Evolutionary conservation across 2,329 filamentous ascomycete species (phyloP).

Genomic region (Cercospora brassicicola): DNA sequence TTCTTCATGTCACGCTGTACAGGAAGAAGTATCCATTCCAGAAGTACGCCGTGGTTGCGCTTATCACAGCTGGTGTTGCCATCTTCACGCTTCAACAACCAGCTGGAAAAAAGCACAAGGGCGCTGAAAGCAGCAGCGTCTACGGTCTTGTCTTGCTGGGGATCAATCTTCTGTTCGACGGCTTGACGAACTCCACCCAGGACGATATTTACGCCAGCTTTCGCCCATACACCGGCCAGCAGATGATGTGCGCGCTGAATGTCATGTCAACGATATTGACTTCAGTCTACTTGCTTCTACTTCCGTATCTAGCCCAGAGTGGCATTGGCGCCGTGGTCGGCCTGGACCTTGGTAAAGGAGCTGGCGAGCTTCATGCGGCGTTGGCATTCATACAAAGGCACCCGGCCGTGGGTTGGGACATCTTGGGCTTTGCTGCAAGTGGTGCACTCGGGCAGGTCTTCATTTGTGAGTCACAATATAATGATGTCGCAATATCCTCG

Average conservation of each 20-base stretch:
- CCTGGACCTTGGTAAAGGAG: conserved; percentile 49
- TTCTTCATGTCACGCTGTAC: conserved; percentile 90
- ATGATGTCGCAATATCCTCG: neutral
- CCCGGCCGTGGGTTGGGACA: conserved; percentile 80
- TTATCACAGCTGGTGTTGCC: conserved; percentile 88
- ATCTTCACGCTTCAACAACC: conserved; percentile 84
- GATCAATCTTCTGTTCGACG: conserved; percentile 92
- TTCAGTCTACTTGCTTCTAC: conserved; percentile 70
- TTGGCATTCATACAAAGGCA: conserved; percentile 76
- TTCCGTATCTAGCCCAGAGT: conserved; percentile 73
- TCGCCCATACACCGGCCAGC: conserved; percentile 79
- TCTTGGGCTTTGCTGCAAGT: conserved; percentile 84
- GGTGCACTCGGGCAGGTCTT: conserved; percentile 95
- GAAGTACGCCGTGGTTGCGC: conserved; percentile 90
- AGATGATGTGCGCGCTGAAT: conserved; percentile 99
- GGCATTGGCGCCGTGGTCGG: conserved; percentile 46
- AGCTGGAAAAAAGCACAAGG: conserved; percentile 41
- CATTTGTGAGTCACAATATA: conserved; percentile 60
- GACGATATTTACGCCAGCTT: conserved; percentile 84
- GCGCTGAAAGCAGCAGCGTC: conserved; percentile 56
- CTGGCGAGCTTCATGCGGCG: conserved; percentile 78
- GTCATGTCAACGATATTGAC: conserved; percentile 80
- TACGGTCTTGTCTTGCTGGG: conserved; percentile 82
- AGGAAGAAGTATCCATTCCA: conserved; percentile 85
- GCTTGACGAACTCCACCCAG: conserved; percentile 93